A percentile compares a stretch with the other conserved stretches of the same genome.
Conservation (phyloP, 2,329 filamentous ascomycete species). For the Trichoderma koningiopsis region DNA sequence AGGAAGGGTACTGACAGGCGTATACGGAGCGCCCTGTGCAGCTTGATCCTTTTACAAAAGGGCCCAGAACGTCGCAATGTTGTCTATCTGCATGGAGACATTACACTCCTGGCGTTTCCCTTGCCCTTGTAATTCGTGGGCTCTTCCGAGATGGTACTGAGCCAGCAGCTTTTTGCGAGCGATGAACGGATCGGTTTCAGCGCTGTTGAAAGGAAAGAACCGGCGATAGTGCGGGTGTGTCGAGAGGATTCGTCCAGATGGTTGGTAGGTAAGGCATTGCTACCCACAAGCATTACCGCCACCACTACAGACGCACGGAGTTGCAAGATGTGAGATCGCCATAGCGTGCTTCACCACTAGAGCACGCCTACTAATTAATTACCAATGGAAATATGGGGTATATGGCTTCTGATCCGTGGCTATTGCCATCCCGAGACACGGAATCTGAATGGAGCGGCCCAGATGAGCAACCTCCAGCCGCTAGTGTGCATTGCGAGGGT, state of each 20-base stretch:
- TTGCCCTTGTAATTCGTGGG: constrained; percentile 9
- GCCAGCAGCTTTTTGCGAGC: not conserved
- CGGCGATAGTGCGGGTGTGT: constrained; percentile 9
- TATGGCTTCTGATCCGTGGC: not conserved
- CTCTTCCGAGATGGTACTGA: constrained; percentile 18
- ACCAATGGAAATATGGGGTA: constrained; percentile 12
- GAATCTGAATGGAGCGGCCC: constrained; percentile 22
- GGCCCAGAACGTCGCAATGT: constrained; percentile 1
- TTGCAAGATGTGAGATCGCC: constrained; percentile 11
- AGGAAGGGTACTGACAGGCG: not conserved
- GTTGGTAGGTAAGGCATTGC: constrained; percentile 4
- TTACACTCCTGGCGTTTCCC: constrained; percentile 15
- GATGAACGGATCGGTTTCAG: constrained; percentile 14
- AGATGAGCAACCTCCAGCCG: constrained; percentile 13
- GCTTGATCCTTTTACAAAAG: constrained; percentile 6
- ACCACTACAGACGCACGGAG: not conserved
- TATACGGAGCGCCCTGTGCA: not conserved
- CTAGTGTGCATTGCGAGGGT: constrained; percentile 11
- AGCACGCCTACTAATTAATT: not conserved
- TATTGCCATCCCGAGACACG: constrained; percentile 19
- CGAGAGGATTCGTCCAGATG: constrained; percentile 5
- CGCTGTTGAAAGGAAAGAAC: not conserved
- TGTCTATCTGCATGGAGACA: not conserved
- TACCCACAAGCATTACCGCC: not conserved
- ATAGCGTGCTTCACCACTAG: constrained; percentile 7